A percentile compares a stretch with the other conserved stretches of the same genome.
phyloP scores from a whole-genome alignment of 371 early-diverging fungal genomes.

The Apophysomyces variabilis region DNA sequence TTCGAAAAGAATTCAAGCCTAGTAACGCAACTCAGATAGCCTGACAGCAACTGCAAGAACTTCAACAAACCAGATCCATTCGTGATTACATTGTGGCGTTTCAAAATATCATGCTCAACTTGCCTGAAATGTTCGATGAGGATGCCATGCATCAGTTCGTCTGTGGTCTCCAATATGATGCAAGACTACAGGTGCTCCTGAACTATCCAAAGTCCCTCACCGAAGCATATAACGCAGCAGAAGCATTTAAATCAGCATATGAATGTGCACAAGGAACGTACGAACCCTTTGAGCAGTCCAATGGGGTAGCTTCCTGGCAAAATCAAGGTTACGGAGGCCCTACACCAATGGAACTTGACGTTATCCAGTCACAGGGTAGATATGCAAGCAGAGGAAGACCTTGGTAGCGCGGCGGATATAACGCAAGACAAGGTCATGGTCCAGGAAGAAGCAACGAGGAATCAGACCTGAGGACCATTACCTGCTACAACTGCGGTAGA shows the following conservation, averaged over 20 bases:
- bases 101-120: conserved; percentile 17
- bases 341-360: neutral
- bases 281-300: too few species aligned
- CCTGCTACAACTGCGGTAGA: too few species aligned
- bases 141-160: conserved; percentile 21
- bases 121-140: conserved; percentile 18
- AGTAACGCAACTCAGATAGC: conserved; percentile 15
- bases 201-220: conserved; percentile 7
- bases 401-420: too few species aligned
- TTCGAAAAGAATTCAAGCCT: conserved; percentile 13
- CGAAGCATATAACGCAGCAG: conserved; percentile 9
- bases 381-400: too few species aligned
- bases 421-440: too few species aligned
- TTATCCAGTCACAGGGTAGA: neutral
- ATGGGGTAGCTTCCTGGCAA: neutral
- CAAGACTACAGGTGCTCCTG: conserved; percentile 16
- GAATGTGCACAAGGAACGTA: neutral
- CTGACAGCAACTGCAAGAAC: conserved; percentile 6
- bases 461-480: too few species aligned
- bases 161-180: conserved; percentile 14
- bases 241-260: neutral
- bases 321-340: neutral
- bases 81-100: conserved; percentile 15
- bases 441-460: too few species aligned
- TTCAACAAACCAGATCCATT: neutral